Conservation (phyloP, 2,329 filamentous ascomycete species). For the Colletotrichum lini region DNA sequence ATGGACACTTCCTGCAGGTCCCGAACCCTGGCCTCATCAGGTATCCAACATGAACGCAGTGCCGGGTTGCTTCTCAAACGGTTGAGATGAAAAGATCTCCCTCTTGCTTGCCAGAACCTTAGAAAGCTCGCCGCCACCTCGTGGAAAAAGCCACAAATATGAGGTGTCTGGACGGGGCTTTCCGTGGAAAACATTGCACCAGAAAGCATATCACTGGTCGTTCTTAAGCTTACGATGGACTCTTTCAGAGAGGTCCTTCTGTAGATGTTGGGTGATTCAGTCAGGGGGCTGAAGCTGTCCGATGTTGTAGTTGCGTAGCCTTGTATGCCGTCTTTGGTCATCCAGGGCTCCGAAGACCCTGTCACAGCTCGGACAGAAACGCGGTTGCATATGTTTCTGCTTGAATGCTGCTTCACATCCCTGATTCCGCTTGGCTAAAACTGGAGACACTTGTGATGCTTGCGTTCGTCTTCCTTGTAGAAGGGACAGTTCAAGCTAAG, state of each 20-base stretch:
- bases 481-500: conserved; percentile 1
- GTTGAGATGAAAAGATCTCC: background rate
- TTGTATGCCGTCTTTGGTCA: background rate
- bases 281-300: background rate
- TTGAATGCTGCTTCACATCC: conserved; percentile 25
- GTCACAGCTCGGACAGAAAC: conserved; percentile 3
- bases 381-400: background rate
- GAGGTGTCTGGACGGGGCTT: background rate
- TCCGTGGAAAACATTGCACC: background rate
- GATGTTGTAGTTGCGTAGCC: background rate
- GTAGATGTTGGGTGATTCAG: background rate
- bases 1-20: background rate
- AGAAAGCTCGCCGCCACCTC: background rate
- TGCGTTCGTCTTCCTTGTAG: background rate
- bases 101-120: background rate
- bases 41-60: background rate
- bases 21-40: background rate
- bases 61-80: background rate
- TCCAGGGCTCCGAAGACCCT: background rate
- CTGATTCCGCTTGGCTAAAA: background rate
- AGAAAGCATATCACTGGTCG: conserved; percentile 13
- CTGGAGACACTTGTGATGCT: conserved; percentile 5
- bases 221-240: background rate
- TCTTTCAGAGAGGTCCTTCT: background rate
- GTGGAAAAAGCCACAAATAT: background rate